Conservation (phyloP, 768 basidiomycete species). For the Saitozyma sp. region DNA sequence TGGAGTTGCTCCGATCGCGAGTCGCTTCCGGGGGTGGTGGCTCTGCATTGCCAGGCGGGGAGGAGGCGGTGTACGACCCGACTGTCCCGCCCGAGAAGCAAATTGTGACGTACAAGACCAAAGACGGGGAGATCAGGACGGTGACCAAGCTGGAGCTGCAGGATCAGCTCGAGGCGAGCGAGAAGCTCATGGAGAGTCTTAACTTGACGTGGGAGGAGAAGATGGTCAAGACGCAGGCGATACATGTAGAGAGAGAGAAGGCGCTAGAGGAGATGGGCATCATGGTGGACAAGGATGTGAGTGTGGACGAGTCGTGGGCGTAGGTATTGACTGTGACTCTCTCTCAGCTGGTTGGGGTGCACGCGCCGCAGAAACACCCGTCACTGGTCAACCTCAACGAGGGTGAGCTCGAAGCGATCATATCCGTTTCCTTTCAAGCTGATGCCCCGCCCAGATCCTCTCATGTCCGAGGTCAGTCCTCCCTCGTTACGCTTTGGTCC, state of each 20-base stretch:
- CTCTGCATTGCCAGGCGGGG: neutral
- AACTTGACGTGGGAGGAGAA: conserved; percentile 94
- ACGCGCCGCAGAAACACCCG: conserved; percentile 83
- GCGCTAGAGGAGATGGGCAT: conserved; percentile 97
- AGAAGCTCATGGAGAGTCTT: conserved; percentile 88
- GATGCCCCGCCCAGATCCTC: conserved; percentile 64
- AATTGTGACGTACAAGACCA: conserved; percentile 89
- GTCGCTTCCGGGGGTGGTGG: conserved; percentile 20
- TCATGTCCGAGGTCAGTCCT: conserved; percentile 87
- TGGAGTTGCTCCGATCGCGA: conserved; percentile 83
- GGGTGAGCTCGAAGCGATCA: conserved; percentile 59
- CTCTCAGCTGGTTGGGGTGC: conserved; percentile 78
- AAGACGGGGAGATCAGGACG: conserved; percentile 89
- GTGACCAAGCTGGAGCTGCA: conserved; percentile 97
- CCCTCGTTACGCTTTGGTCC: conserved; percentile 37
- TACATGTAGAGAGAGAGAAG: conserved; percentile 95
- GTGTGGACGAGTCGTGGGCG: neutral
- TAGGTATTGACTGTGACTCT: too few relatives aligned
- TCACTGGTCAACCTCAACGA: conserved; percentile 53
- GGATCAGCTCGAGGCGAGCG: conserved; percentile 73
- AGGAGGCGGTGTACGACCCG: conserved; percentile 79
- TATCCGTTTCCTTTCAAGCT: conserved; percentile 2
- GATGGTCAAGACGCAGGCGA: conserved; percentile 80
- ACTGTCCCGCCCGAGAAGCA: conserved; percentile 89
- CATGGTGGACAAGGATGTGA: conserved; percentile 80